These are phyloP conservation scores for Phanerochaete carnosa DNA, from an alignment of 768 basidiomycete species.

Conservation along the genomic window DNA sequence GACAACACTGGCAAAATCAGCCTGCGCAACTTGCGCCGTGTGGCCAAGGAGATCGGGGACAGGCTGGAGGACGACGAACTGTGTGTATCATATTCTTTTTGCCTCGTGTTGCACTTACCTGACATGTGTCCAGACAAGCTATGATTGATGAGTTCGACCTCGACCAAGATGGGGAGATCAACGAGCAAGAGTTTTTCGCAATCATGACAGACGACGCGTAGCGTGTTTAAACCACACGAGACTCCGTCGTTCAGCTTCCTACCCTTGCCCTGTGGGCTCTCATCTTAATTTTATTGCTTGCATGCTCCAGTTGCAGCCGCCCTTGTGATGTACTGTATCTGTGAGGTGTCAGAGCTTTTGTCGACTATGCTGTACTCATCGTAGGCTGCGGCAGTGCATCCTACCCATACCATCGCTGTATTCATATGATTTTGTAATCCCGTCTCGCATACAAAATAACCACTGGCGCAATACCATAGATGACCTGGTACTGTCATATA, in stretches of 20 bases:
- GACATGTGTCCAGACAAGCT: conserved; percentile 66
- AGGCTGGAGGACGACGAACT: conserved; percentile 93
- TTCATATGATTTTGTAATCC: neutral
- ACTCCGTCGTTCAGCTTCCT: neutral
- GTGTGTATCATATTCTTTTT: conserved; percentile 44
- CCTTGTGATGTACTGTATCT: neutral
- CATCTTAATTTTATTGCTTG: neutral
- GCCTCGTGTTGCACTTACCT: neutral
- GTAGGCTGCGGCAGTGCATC: neutral
- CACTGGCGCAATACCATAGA: neutral
- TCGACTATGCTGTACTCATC: neutral
- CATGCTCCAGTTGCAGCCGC: neutral
- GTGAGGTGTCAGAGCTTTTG: neutral
- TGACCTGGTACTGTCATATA: no score
- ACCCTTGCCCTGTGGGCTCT: neutral
- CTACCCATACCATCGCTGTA: conserved; percentile 6
- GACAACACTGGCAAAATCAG: conserved; percentile 94
- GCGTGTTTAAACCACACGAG: neutral
- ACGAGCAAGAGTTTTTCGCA: conserved; percentile 92
- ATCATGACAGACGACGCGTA: conserved; percentile 95
- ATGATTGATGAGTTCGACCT: conserved; percentile 99
- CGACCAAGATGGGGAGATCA: conserved; percentile 97
- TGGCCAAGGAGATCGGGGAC: conserved; percentile 97
- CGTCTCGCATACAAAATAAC: neutral
- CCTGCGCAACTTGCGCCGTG: conserved; percentile 84